Conservation (phyloP, 2,329 filamentous ascomycete species). For the Fonsecaea monophora region DNA sequence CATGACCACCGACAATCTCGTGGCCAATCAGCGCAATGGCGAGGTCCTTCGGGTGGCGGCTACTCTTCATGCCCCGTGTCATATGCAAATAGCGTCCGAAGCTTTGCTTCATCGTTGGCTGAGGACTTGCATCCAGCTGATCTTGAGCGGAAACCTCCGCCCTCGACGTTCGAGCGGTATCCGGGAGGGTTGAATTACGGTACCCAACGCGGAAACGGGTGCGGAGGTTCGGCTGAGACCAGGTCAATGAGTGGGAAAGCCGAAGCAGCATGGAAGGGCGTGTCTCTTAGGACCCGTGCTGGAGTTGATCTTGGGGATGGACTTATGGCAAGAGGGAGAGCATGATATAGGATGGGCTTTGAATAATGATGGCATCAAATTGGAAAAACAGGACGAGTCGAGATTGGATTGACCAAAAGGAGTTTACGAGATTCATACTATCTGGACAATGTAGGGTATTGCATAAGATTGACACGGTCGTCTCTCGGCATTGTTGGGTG, state of each 20-base stretch:
- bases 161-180: slow-evolving; percentile 44
- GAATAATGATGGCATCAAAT: not conserved
- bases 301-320: slow-evolving; percentile 41
- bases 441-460: not conserved
- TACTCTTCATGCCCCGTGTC: slow-evolving; percentile 20
- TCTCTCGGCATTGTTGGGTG: slow-evolving; percentile 3
- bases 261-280: slow-evolving; percentile 30
- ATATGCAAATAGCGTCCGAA: slow-evolving; percentile 22
- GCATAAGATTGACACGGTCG: not conserved
- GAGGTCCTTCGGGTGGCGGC: slow-evolving; percentile 2
- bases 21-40: not conserved
- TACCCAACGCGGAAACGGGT: slow-evolving; percentile 42
- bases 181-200: slow-evolving; percentile 47
- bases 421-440: not conserved
- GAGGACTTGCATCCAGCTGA: slow-evolving; percentile 30
- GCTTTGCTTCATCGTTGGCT: slow-evolving; percentile 26
- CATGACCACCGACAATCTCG: slow-evolving; percentile 11
- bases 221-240: slow-evolving; percentile 48
- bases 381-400: not conserved
- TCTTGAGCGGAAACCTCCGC: slow-evolving; percentile 18
- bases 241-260: slow-evolving; percentile 34
- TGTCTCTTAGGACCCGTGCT: slow-evolving; percentile 33
- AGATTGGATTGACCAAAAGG: not conserved
- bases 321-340: slow-evolving; percentile 19
- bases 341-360: not conserved